A percentile compares a stretch with the other conserved stretches of the same genome.
Conservation (phyloP, 768 basidiomycete genomes). For the Calocybe gangraenosa region DNA sequence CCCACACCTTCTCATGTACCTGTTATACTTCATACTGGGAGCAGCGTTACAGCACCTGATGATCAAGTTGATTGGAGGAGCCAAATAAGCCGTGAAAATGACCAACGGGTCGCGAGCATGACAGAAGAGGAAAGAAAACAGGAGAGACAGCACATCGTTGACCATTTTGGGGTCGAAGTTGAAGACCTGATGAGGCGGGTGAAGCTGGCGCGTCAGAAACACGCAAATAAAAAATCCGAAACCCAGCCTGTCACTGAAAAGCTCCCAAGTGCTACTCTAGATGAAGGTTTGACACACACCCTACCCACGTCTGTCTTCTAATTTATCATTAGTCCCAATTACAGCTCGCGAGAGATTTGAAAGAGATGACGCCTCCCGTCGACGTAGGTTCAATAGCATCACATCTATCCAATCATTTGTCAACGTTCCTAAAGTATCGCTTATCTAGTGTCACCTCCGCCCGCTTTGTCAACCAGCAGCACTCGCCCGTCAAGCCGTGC, state of each 20-base stretch:
- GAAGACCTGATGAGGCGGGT: conserved; percentile 57
- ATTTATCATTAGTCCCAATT: conserved; percentile 10
- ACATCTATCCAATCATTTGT: too few species aligned
- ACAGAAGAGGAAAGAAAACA: conserved; percentile 62
- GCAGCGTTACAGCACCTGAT: conserved; percentile 4
- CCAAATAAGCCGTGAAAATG: conserved; percentile 67
- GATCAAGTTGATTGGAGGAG: conserved; percentile 42
- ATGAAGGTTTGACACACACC: conserved; percentile 14
- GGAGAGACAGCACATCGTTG: conserved; percentile 62
- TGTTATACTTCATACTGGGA: conserved; percentile 12
- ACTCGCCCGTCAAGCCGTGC: conserved; percentile 60
- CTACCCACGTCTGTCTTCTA: background rate
- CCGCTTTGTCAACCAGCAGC: conserved; percentile 43
- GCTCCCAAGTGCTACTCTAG: conserved; percentile 3
- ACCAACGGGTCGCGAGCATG: conserved; percentile 60
- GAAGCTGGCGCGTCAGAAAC: conserved; percentile 40
- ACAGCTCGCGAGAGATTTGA: conserved; percentile 11
- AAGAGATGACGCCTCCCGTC: conserved; percentile 3
- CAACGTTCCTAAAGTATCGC: conserved; percentile 3
- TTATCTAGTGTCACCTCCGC: conserved; percentile 31
- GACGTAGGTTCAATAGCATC: conserved; percentile 10
- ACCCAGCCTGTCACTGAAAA: background rate
- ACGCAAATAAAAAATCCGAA: conserved; percentile 11
- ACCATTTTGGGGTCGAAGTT: conserved; percentile 67
- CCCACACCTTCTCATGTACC: conserved; percentile 24